Percentiles rank a stretch among this genome's conserved stretches.
These are phyloP conservation scores for Dovyalis caffra DNA, from an alignment of 345 rosid genomes.

Conservation along the genomic window DNA sequence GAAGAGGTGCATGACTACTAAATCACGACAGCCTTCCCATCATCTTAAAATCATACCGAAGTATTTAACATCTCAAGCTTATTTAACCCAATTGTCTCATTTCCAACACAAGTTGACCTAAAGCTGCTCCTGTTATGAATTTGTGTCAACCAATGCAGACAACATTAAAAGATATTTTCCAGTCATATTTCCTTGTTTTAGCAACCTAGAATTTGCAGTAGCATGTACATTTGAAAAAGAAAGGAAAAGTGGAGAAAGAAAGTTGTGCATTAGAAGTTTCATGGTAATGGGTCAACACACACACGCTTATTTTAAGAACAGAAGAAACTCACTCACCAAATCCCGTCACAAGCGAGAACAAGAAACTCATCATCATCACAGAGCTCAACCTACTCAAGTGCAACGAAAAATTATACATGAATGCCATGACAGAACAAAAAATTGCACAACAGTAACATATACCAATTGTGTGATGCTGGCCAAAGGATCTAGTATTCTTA, in stretches of 20 bases:
- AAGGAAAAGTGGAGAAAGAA: neutral
- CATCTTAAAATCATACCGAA: neutral
- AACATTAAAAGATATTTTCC: neutral
- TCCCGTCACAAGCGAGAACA: conserved; percentile 94
- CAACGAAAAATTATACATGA: neutral
- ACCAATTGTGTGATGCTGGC: neutral
- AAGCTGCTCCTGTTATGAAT: neutral
- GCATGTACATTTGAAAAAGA: neutral
- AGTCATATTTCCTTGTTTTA: neutral
- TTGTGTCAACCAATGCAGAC: neutral
- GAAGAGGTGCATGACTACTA: neutral
- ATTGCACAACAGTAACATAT: neutral
- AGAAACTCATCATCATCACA: conserved; percentile 91
- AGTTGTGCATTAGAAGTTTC: neutral
- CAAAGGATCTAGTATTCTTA: neutral
- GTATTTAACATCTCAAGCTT: neutral
- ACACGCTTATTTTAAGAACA: neutral
- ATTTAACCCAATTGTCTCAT: neutral
- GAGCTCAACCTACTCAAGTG: conserved; percentile 68
- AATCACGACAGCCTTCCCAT: neutral
- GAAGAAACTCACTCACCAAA: conserved; percentile 52
- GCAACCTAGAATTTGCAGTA: neutral
- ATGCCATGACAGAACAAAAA: neutral
- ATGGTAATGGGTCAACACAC: neutral
- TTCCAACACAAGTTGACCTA: neutral